A percentile compares a stretch with the other conserved stretches of the same genome.
These are phyloP conservation scores for Trichocomaceae sp. DNA, from an alignment of 2,329 filamentous ascomycete genomes.

Conservation along the genomic window DNA sequence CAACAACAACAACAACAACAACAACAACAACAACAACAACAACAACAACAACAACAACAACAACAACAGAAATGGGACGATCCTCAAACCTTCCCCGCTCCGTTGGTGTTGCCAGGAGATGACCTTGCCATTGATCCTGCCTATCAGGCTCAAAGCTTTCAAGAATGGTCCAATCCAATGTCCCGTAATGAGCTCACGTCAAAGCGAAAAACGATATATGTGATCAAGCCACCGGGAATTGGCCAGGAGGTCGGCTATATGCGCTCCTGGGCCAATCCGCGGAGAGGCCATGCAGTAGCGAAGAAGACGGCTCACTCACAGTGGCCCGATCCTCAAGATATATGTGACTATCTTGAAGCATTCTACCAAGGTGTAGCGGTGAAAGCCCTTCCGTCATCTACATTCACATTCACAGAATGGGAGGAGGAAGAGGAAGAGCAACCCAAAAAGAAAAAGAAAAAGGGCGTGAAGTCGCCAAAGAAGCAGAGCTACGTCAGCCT, in stretches of 20 bases:
- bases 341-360: constrained; percentile 40
- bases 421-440: constrained; percentile 18
- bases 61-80: too few species aligned
- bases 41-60: too few species aligned
- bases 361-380: constrained; percentile 53
- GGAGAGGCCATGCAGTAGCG: background rate
- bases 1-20: too few species aligned
- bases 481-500: constrained; percentile 42
- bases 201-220: constrained; percentile 47
- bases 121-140: constrained; percentile 51
- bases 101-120: constrained; percentile 55
- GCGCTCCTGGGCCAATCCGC: constrained; percentile 38
- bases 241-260: constrained; percentile 33
- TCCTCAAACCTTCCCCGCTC: constrained; percentile 46
- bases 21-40: too few species aligned
- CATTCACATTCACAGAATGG: constrained; percentile 48
- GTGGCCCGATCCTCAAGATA: constrained; percentile 21
- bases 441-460: constrained; percentile 14
- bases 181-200: constrained; percentile 46
- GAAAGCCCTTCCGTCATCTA: constrained; percentile 32
- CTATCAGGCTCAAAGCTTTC: constrained; percentile 47
- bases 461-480: too few species aligned
- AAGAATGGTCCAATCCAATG: constrained; percentile 44
- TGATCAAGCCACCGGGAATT: constrained; percentile 44
- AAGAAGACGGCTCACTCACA: background rate